phyloP scores from a whole-genome alignment of 208 protist species.

The Plasmodiophora brassicae region DNA sequence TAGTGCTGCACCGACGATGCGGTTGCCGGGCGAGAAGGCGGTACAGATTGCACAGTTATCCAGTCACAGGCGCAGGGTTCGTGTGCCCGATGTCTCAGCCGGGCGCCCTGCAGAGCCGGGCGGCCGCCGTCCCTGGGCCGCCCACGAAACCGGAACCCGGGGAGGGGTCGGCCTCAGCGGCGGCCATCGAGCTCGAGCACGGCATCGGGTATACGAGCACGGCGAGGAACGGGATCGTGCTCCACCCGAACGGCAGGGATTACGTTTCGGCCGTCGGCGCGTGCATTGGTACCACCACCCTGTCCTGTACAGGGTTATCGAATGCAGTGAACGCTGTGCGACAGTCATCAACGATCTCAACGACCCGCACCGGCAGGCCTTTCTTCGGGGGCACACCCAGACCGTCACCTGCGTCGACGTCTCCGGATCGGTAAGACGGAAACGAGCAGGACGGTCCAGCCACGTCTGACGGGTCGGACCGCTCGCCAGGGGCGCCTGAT shows the following conservation, averaged over 20 bases:
- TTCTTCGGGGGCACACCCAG: not conserved
- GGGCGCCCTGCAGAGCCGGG: too few species aligned
- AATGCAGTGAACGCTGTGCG: too few species aligned
- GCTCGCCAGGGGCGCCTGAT: constrained; percentile 25
- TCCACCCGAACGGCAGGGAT: not conserved
- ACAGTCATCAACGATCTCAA: constrained; percentile 20
- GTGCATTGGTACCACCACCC: not conserved
- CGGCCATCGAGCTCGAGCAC: not conserved
- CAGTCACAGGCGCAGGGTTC: too few species aligned
- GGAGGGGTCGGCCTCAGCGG: not conserved
- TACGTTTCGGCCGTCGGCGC: not conserved
- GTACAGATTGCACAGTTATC: too few species aligned
- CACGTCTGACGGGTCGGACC: not conserved
- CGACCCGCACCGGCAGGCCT: not conserved
- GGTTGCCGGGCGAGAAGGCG: too few species aligned
- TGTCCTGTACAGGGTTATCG: not conserved
- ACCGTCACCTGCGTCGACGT: not conserved
- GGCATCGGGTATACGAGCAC: not conserved
- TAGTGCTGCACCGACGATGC: too few species aligned
- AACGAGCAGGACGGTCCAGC: not conserved
- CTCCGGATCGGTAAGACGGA: not conserved
- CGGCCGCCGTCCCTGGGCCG: too few species aligned
- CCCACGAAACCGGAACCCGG: too few species aligned
- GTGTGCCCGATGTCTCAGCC: too few species aligned
- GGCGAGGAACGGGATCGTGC: not conserved